phyloP scores from a whole-genome alignment of 306 rosid genomes.

The Rosa persica region DNA sequence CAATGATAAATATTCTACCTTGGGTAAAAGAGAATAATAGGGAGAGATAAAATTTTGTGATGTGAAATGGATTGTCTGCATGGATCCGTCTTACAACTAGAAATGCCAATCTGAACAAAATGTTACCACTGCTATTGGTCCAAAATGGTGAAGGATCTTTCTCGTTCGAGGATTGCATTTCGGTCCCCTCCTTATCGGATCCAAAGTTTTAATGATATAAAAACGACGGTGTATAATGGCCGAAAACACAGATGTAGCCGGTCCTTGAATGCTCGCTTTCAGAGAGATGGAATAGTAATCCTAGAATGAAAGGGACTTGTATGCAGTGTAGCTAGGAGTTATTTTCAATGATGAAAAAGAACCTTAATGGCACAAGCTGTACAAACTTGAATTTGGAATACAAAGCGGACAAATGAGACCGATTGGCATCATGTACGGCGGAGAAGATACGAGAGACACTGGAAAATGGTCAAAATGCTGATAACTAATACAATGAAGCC shows the following conservation, averaged over 20 bases:
- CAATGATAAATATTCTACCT: background rate
- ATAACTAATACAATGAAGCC: background rate
- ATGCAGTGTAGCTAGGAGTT: background rate
- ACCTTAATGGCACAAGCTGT: background rate
- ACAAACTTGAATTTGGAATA: background rate
- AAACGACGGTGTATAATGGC: background rate
- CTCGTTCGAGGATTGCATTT: conserved; percentile 4
- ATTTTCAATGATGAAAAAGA: background rate
- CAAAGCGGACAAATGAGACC: background rate
- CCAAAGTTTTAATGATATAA: background rate
- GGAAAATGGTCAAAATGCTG: background rate
- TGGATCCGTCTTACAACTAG: background rate
- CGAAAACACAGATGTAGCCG: background rate
- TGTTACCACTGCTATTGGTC: background rate
- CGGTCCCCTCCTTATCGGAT: conserved; percentile 2
- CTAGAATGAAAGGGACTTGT: background rate
- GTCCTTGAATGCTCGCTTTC: background rate
- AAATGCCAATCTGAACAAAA: background rate
- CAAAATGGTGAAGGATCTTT: background rate
- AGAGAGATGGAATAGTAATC: background rate
- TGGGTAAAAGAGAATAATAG: background rate
- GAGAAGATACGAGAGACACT: background rate
- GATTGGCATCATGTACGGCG: background rate
- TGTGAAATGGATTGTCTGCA: background rate
- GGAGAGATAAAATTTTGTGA: background rate